Evolutionary conservation across 2,329 filamentous ascomycete genomes (phyloP), one percentile per base, ranked within the genome.

Genomic region (Rugonectria rugulosa): DNA sequence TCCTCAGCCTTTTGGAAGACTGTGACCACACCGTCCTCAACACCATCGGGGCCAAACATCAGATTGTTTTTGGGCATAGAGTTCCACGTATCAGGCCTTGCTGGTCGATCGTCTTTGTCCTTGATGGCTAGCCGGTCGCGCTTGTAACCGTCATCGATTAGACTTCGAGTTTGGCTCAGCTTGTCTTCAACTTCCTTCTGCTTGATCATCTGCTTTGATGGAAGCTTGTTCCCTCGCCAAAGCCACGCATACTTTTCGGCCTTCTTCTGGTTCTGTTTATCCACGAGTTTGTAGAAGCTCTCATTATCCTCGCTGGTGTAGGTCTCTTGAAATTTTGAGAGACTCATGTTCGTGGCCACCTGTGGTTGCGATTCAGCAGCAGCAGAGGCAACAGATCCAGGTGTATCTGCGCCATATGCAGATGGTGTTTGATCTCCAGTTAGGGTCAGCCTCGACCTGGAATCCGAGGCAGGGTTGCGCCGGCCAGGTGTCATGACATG

Each of bases 231-330:
- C 23, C 88, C 90, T 9, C 86, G 83, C 87, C 92, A 96, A 40
- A 98, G 79, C 90, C 94, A 97, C 1, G 87, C 87, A 69, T 97
- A 90, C 67, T 94, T 96, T 68, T 93, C 88, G 1, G 90, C 88
- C 45, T 83, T 85, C 72, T 92, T 94, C 58, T 88, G 82, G 69
- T 97, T 99, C 69, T 97, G 92, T 68, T 88, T 90, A 75, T 99
- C 95, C 23, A 98, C 79, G 2, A 99, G 81, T 65, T 88, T 89
- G 74, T 97, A 96, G 77, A 99, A 98, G 65, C 91, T 96, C 71
- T 97, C 95, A 70, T 98, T 98, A 72, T 99, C 95, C 73, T 99
- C 95, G 68, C 92, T 97, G 1, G 94, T 99, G 75, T 97, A 98
- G 64, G 91, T 94, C 3, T 90, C 84, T 70, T 99, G 95, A 68